Percentiles rank a stretch among this genome's conserved stretches.
These are phyloP conservation scores for Irineochytrium annulatum DNA, from an alignment of 192 early-diverging fungal species.

Conservation along the genomic window DNA sequence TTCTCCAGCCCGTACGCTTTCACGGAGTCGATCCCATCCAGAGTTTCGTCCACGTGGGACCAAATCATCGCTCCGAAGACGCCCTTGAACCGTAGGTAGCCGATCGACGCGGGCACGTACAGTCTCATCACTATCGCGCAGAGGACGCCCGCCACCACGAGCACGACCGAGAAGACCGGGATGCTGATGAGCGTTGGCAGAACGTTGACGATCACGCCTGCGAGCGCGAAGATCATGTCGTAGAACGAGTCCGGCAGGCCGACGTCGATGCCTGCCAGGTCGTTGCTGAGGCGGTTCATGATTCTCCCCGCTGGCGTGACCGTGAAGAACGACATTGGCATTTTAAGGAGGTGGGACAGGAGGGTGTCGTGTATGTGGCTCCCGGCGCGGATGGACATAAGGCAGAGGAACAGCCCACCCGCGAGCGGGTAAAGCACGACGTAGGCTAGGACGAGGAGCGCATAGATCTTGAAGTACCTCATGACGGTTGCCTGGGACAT, in stretches of 20 bases:
- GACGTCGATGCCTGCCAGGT: constrained; percentile 1
- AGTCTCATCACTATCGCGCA: constrained; percentile 61
- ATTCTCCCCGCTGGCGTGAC: constrained; percentile 80
- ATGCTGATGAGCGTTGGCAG: constrained; percentile 11
- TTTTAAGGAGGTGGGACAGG: constrained; percentile 17
- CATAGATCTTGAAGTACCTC: constrained; percentile 11
- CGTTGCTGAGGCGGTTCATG: constrained; percentile 24
- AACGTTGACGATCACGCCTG: constrained; percentile 11
- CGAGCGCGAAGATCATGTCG: constrained; percentile 13
- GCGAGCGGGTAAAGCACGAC: constrained; percentile 10
- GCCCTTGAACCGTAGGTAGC: constrained; percentile 75
- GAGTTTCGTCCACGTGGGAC: constrained; percentile 17
- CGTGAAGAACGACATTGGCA: constrained; percentile 79
- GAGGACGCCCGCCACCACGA: constrained; percentile 57
- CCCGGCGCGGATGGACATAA: constrained; percentile 25
- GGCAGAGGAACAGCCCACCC: constrained; percentile 4
- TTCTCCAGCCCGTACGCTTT: constrained; percentile 45
- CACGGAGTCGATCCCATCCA: constrained; percentile 9
- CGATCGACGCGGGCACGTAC: constrained; percentile 69
- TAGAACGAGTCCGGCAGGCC: constrained; percentile 5
- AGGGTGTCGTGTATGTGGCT: constrained; percentile 1
- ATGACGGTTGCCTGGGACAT: no score
- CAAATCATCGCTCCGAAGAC: constrained; percentile 55
- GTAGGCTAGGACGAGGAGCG: not conserved
- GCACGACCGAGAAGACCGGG: constrained; percentile 33